Base-by-base conservation (phyloP, 164 flowering plant genomes). In the Aristolochia contorta region DNA sequence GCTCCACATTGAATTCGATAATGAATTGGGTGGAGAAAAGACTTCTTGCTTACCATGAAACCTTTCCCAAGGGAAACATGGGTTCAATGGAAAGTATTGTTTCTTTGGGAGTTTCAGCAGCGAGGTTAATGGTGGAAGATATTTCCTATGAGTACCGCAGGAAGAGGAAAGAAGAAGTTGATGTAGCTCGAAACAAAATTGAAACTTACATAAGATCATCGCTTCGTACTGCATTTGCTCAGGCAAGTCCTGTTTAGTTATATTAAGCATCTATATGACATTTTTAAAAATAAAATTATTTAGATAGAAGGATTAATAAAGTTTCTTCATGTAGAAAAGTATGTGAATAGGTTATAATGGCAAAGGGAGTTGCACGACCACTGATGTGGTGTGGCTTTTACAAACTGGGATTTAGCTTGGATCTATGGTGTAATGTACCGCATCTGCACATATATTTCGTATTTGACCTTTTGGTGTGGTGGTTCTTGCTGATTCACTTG, bases 181-280 rank as follows among this genome's bases (percentile, higher is more conserved):
- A 82, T 59, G 76, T 81, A 54, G 78, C 82, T 67, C 65, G 64
- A 57, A 72, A 71, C 25, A 81, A 82, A 63, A 77, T 85, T 72
- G 98, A 92, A 37, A 68, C 74, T 16, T 89, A 87, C 65, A 84
- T 92, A 48, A 76, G 98, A 74, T 87, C 96, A 23, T 92, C 98
- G 0, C 37, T 89, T 9, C 82, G 82, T 19, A 57, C 70, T 47
- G 96, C 93, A 59, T 92, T 87, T 74, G 73, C 91, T 58, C 91
- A 87, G 96, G 98, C 80, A 75, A 79, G 95, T 77, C 13, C 32
- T 30, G 45, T 56, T 32, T 56, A 16, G 9, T 56, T 20, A 30
- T 15, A 32, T 14, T 8, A 16, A 1, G 14, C 24, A 15, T 12
- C 7, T 27, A 7, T 14, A 10, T 25, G n/a, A n/a, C n/a, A n/a